Evolutionary conservation across 192 early-diverging fungal genomes (phyloP).

Genomic region (Irineochytrium annulatum): DNA sequence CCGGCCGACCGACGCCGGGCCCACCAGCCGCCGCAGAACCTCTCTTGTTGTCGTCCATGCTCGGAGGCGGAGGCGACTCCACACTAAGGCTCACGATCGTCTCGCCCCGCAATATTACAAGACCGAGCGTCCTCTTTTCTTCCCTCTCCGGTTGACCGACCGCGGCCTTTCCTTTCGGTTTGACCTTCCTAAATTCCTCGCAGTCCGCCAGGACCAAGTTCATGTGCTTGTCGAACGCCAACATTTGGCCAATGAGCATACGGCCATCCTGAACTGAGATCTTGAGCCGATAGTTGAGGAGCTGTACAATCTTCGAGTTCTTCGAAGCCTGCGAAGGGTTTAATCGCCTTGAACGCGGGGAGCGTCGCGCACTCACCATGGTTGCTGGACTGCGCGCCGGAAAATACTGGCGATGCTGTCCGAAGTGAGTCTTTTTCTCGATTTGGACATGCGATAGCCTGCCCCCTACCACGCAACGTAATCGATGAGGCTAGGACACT

Average conservation of each 20-base stretch:
- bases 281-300: slow-evolving; percentile 92
- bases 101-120: slow-evolving; percentile 94
- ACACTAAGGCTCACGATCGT: slow-evolving; percentile 85
- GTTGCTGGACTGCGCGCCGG: no score
- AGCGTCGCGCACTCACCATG: no score
- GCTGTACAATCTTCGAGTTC: slow-evolving; percentile 83
- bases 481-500: no score
- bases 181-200: slow-evolving; percentile 93
- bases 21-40: slow-evolving; percentile 39
- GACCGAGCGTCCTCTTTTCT: slow-evolving; percentile 87
- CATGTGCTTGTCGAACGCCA: slow-evolving; percentile 99
- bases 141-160: slow-evolving; percentile 57
- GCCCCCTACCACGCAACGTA: no score
- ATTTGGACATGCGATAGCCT: no score
- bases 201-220: slow-evolving; percentile 96
- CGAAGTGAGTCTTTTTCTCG: no score
- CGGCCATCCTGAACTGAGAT: slow-evolving; percentile 90
- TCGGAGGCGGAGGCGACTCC: slow-evolving; percentile 81
- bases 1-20: slow-evolving; percentile 74
- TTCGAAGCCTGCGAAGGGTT: no score
- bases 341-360: no score
- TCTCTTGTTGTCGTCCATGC: slow-evolving; percentile 28
- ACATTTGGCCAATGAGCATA: slow-evolving; percentile 93
- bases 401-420: no score
- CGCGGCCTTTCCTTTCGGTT: slow-evolving; percentile 58